Evolutionary conservation across 805 yeast genomes (phyloP), one percentile per base, ranked within the genome.

Genomic region (Teunomyces aglyptinius): DNA sequence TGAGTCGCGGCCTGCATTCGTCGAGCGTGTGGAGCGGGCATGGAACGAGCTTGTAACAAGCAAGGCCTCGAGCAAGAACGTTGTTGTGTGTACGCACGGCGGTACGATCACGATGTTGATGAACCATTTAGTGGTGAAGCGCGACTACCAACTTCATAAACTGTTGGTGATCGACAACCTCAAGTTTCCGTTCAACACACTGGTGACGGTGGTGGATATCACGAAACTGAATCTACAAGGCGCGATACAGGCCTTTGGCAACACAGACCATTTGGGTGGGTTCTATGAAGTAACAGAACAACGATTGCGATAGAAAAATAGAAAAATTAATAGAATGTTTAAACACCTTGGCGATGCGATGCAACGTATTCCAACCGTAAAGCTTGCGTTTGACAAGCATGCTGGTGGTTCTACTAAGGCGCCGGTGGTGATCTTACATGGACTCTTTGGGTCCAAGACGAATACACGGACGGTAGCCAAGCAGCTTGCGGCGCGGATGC

Each of bases 381-480:
- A 69, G 24, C 67, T 86, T 39, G 70, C 68, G 2, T 86, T 60
- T 56, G 90, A 86, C 45, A 65, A 73, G 40, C 73, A 73, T 57
- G 54, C 56, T 15, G 70, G 71, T 4, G 54, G 53, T 28, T 34
- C 38, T 2, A 61, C 52, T 58, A 61, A 67, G 52, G 68, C 83
- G 1, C 96, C 97, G 1, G 70, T 92, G 10, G 67, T 94, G 26
- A 80, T 92, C 22, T 65, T 91, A 34, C 99, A 92, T 62, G 99
- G 98, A 0, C 67, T 92, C 8, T 89, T 94, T 65, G 99, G 98
- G 1, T 82, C 86, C 44, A 86, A 81, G 55, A 57, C 78, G n/a
- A 92, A 90, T 64, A 89, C 88, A 57, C 70, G 96, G 48, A 73
- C 89, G 0, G 88, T 91, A n/a, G 87, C 89, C 7, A 80, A 79